Evolutionary conservation across 495 filamentous ascomycete species (phyloP).

Genomic region (Tuber indicum): DNA sequence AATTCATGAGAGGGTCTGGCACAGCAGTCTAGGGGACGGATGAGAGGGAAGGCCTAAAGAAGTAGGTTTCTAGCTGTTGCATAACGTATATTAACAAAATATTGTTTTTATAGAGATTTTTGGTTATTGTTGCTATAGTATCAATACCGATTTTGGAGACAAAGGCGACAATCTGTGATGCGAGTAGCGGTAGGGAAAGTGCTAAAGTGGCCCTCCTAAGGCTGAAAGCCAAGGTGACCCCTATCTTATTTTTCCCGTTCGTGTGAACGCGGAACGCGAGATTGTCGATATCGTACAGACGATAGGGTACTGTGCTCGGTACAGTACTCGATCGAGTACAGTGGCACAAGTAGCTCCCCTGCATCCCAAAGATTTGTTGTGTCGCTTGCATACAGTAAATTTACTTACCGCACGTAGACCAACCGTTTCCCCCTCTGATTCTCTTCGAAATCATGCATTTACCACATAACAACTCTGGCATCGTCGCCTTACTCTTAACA

Average conservation of each 20-base stretch:
- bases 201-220: not conserved
- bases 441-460: not conserved
- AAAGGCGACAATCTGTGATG: not conserved
- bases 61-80: not conserved
- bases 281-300: not conserved
- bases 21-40: not conserved
- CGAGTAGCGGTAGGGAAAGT: not conserved
- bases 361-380: not conserved
- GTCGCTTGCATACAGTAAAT: not conserved
- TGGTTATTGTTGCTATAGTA: not conserved
- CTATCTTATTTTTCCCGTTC: not conserved
- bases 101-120: not conserved
- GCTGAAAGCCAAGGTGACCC: not conserved
- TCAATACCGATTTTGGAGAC: not conserved
- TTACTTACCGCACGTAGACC: not conserved
- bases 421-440: not conserved
- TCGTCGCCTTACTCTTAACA: not conserved
- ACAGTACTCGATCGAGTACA: too few species aligned
- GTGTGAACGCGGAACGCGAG: not conserved
- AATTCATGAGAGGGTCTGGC: not conserved
- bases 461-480: not conserved
- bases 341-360: not conserved
- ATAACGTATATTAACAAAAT: not conserved
- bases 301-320: not conserved
- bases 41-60: not conserved